A percentile compares a stretch with the other conserved stretches of the same genome.
These are phyloP conservation scores for Erysimum pusillum DNA, from an alignment of 441 rosid genomes.

Conservation along the genomic window DNA sequence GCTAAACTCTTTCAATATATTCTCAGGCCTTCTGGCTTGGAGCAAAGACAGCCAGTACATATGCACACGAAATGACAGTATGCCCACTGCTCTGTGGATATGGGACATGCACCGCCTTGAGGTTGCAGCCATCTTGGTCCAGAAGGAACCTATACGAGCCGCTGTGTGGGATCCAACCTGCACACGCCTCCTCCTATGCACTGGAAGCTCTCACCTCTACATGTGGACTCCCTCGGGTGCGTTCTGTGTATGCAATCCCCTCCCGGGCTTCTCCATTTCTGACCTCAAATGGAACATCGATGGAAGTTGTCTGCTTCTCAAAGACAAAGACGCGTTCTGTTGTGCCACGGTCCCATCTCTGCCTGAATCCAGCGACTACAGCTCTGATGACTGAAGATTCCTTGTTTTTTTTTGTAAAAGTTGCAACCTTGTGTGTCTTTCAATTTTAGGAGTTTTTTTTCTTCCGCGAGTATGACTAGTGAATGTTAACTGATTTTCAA, in stretches of 20 bases:
- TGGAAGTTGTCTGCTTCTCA: slow-evolving; percentile 93
- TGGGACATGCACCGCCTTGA: slow-evolving; percentile 90
- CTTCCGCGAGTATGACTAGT: neutral
- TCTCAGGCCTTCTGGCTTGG: slow-evolving; percentile 90
- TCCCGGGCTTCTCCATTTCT: slow-evolving; percentile 69
- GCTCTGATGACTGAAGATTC: slow-evolving; percentile 79
- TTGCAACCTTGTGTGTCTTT: slow-evolving; percentile 27
- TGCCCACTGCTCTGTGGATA: slow-evolving; percentile 93
- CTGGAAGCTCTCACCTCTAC: slow-evolving; percentile 90
- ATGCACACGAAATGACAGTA: slow-evolving; percentile 89
- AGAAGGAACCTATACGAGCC: slow-evolving; percentile 89
- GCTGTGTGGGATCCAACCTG: slow-evolving; percentile 94
- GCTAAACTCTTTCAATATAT: slow-evolving; percentile 31
- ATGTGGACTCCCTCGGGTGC: slow-evolving; percentile 98
- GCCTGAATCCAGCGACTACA: slow-evolving; percentile 88
- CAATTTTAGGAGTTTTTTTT: slow-evolving; percentile 11
- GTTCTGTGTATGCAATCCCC: slow-evolving; percentile 82
- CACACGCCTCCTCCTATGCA: slow-evolving; percentile 83
- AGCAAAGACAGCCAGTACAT: slow-evolving; percentile 90
- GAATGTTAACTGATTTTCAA: slow-evolving; percentile 18
- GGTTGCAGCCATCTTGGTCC: slow-evolving; percentile 88
- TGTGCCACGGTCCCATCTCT: slow-evolving; percentile 81
- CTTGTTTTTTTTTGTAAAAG: slow-evolving; percentile 29
- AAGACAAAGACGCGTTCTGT: slow-evolving; percentile 91
- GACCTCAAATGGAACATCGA: slow-evolving; percentile 93